Conservation (phyloP, 2,329 filamentous ascomycete species). For the Monosporascus sp. region DNA sequence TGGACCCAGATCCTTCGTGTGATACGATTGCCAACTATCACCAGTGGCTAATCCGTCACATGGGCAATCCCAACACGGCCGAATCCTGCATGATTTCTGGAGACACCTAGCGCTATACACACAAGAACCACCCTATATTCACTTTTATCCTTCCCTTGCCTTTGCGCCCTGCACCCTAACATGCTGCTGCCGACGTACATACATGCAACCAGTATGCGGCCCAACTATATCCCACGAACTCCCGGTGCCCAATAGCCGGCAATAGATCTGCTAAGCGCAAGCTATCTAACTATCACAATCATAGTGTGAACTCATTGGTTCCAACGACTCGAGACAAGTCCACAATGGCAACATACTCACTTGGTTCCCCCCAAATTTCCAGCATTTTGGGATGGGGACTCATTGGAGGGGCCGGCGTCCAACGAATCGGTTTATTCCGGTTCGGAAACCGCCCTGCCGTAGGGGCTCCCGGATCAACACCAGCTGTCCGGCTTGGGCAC, state of each 20-base stretch:
- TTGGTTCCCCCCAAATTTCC: neutral
- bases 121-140: neutral
- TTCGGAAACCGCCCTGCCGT: neutral
- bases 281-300: neutral
- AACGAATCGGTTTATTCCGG: neutral
- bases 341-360: neutral
- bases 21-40: constrained; percentile 7
- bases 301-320: neutral
- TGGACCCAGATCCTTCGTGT: neutral
- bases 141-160: neutral
- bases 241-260: constrained; percentile 20
- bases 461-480: neutral
- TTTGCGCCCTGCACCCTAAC: constrained; percentile 1
- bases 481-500: neutral
- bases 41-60: constrained; percentile 16
- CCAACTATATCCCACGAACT: constrained; percentile 25
- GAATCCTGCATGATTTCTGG: constrained; percentile 15
- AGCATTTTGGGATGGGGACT: neutral
- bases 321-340: neutral
- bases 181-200: constrained; percentile 15
- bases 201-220: constrained; percentile 26
- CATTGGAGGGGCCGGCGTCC: neutral
- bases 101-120: constrained; percentile 9
- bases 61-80: constrained; percentile 11
- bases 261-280: constrained; percentile 5